Evolutionary conservation across 257 asterid species (phyloP).

Genomic region (Plantago major): DNA sequence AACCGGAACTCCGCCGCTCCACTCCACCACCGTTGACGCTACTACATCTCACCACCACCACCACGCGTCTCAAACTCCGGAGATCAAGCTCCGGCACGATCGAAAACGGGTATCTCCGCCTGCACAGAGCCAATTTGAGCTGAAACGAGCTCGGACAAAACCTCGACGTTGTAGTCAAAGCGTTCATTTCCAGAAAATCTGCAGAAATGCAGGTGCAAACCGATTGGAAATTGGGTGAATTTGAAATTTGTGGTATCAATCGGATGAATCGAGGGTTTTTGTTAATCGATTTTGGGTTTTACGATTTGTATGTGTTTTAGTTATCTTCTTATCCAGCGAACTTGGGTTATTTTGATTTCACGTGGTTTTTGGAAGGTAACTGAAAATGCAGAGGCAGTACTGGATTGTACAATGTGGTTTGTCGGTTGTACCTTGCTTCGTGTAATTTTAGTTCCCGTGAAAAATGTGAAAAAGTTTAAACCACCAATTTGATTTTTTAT

Average conservation of each 20-base stretch:
- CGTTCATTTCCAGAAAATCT: constrained; percentile 33
- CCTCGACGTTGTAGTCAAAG: constrained; percentile 54
- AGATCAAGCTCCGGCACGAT: constrained; percentile 38
- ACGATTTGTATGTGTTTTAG: too few species aligned
- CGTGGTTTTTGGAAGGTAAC: too few species aligned
- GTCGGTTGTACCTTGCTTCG: too few species aligned
- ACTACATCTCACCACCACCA: constrained; percentile 38
- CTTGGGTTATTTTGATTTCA: too few species aligned
- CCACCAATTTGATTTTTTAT: too few species aligned
- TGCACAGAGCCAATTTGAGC: constrained; percentile 69
- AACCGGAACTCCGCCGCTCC: constrained; percentile 39
- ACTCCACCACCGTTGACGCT: constrained; percentile 34
- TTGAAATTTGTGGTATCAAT: not conserved
- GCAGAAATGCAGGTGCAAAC: constrained; percentile 22
- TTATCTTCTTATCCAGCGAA: too few species aligned
- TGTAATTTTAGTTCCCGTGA: too few species aligned
- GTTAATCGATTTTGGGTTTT: constrained; percentile 6
- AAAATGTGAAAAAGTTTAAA: too few species aligned
- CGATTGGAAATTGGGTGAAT: too few species aligned
- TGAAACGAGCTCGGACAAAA: constrained; percentile 78
- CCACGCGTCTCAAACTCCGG: constrained; percentile 32
- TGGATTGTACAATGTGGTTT: too few species aligned
- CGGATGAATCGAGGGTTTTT: constrained; percentile 18
- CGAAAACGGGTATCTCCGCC: constrained; percentile 35
- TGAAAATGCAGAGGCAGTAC: too few species aligned